Evolutionary conservation across 306 rosid species (phyloP).

Genomic region (Inga laurina): DNA sequence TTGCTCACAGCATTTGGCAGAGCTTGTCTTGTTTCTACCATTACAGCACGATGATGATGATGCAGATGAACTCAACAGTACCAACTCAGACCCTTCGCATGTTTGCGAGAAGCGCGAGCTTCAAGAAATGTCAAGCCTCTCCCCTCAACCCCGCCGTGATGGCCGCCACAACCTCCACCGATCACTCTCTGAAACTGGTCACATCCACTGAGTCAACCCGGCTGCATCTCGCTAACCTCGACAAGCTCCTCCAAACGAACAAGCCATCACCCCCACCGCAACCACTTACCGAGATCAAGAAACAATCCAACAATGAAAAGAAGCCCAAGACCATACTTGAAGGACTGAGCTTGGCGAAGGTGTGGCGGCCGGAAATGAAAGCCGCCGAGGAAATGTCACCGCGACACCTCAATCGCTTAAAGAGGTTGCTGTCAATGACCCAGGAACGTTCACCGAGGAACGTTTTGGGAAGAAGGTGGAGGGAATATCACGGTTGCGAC

Average conservation of each 20-base stretch:
- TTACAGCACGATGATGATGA: constrained; percentile 25
- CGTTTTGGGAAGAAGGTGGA: constrained; percentile 61
- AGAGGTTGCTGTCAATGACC: constrained; percentile 65
- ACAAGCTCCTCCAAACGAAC: constrained; percentile 59
- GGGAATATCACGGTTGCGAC: constrained; percentile 74
- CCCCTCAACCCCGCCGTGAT: constrained; percentile 38
- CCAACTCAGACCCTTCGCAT: constrained; percentile 47
- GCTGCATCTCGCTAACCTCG: constrained; percentile 69
- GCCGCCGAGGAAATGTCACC: constrained; percentile 89
- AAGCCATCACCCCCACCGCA: neutral
- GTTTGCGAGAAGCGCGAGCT: constrained; percentile 52
- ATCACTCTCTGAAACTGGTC: neutral
- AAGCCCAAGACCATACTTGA: constrained; percentile 51
- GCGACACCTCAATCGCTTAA: constrained; percentile 59
- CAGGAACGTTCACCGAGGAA: constrained; percentile 81
- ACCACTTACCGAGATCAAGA: neutral
- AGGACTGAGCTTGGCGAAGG: constrained; percentile 50
- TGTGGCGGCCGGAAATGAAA: constrained; percentile 78
- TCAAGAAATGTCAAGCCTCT: constrained; percentile 50
- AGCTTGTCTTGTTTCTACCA: neutral
- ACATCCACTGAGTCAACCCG: constrained; percentile 41
- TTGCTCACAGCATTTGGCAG: neutral
- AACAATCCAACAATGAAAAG: constrained; percentile 29
- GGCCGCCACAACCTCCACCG: constrained; percentile 18
- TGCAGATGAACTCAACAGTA: constrained; percentile 58